Conservation (phyloP, 495 filamentous ascomycete genomes). For the Oidiodendron maius region DNA sequence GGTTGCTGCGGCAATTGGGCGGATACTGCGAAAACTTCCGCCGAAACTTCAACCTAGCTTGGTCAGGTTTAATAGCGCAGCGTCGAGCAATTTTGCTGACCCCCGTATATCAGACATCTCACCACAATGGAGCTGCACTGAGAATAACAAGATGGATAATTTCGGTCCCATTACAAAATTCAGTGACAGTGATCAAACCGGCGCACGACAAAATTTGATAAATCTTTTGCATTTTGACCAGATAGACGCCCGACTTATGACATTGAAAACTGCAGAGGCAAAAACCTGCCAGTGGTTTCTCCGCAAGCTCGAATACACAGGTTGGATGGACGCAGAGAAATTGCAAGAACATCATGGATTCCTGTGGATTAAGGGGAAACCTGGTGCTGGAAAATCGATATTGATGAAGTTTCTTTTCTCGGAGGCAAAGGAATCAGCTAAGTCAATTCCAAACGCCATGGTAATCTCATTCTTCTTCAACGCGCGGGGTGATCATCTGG, state of each 20-base stretch:
- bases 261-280: neutral
- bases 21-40: neutral
- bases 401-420: slow-evolving; percentile 33
- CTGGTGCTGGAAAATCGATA: slow-evolving; percentile 48
- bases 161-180: too few relatives aligned
- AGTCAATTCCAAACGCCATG: too few relatives aligned
- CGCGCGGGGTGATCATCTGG: neutral
- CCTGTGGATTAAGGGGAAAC: slow-evolving; percentile 52
- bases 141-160: too few relatives aligned
- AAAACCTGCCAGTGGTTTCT: slow-evolving; percentile 13
- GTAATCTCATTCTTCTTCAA: slow-evolving; percentile 12
- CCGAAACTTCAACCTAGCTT: too few relatives aligned
- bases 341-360: slow-evolving; percentile 38
- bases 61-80: too few relatives aligned
- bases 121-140: too few relatives aligned
- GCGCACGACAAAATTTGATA: neutral
- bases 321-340: slow-evolving; percentile 35
- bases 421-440: neutral
- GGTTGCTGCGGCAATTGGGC: neutral
- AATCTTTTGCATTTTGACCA: neutral
- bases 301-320: slow-evolving; percentile 27
- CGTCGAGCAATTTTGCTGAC: too few relatives aligned
- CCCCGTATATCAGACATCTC: too few relatives aligned
- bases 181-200: neutral
- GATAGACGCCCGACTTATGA: neutral